These are phyloP conservation scores for Oryza glumipatula DNA, from an alignment of 176 grass and related monocot species.

Conservation along the genomic window DNA sequence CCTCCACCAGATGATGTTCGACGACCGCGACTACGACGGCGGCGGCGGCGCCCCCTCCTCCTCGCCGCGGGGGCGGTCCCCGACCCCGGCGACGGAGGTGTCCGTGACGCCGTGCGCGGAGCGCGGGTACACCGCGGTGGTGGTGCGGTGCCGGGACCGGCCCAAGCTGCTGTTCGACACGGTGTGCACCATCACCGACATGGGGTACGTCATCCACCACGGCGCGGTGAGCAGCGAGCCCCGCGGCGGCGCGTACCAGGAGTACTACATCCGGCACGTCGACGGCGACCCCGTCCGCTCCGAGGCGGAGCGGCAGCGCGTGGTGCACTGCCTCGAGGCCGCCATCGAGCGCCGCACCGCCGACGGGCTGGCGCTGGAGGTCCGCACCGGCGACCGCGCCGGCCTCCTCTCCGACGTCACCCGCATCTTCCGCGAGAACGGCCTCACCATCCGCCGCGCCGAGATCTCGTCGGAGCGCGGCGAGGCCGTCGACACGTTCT, in stretches of 20 bases:
- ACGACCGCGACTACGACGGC: conserved; percentile 45
- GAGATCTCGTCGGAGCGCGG: conserved; percentile 66
- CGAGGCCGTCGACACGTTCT: conserved; percentile 75
- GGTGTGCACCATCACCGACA: conserved; percentile 89
- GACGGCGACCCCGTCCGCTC: conserved; percentile 62
- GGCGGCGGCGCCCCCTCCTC: neutral
- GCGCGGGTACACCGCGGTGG: conserved; percentile 70
- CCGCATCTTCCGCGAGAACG: conserved; percentile 86
- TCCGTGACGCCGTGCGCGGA: conserved; percentile 62
- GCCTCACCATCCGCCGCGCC: conserved; percentile 74
- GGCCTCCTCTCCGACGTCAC: conserved; percentile 84
- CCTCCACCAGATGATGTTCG: conserved; percentile 92
- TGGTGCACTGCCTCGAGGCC: conserved; percentile 74
- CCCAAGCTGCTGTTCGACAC: conserved; percentile 93
- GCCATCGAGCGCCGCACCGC: conserved; percentile 74
- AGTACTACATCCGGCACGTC: conserved; percentile 84
- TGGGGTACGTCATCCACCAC: conserved; percentile 82
- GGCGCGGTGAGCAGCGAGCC: conserved; percentile 55
- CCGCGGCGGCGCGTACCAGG: conserved; percentile 72
- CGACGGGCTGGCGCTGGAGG: conserved; percentile 78
- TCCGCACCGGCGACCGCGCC: conserved; percentile 53
- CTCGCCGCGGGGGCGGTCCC: neutral
- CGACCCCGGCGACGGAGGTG: conserved; percentile 47
- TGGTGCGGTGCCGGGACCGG: conserved; percentile 71
- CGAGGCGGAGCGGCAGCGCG: conserved; percentile 57